These are phyloP conservation scores for Helotiales sp. DNA, from an alignment of 2,329 filamentous ascomycete species.

Conservation along the genomic window DNA sequence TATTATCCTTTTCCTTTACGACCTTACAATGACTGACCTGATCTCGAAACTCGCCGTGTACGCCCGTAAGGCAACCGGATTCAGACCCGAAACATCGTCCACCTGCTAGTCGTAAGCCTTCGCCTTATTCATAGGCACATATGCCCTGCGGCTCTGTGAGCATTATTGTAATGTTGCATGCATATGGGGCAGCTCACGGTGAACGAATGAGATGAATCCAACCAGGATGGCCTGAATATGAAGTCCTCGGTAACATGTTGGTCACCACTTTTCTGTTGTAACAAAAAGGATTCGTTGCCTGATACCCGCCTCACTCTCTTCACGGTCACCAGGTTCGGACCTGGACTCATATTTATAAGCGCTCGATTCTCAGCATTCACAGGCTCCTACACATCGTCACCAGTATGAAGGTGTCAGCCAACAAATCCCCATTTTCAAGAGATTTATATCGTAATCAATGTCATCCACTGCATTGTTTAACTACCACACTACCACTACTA, in stretches of 20 bases:
- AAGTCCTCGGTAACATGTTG: not conserved
- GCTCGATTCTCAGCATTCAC: no score
- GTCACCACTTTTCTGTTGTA: not conserved
- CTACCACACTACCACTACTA: constrained; percentile 20
- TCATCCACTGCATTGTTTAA: constrained; percentile 14
- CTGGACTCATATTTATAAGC: not conserved
- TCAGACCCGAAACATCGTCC: not conserved
- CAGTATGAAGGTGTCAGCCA: not conserved
- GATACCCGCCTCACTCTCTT: not conserved
- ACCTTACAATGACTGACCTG: no score
- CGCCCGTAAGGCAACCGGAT: not conserved
- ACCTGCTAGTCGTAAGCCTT: not conserved
- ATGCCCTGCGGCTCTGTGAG: not conserved
- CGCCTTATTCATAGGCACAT: not conserved
- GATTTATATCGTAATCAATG: constrained; percentile 12
- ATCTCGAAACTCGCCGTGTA: not conserved
- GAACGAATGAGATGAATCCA: no score
- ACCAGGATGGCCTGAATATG: no score
- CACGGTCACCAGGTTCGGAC: no score
- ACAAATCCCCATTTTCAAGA: not conserved
- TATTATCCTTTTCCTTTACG: not conserved
- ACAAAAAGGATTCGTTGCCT: not conserved
- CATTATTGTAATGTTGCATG: no score
- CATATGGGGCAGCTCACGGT: no score
- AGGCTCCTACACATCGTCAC: not conserved